Percentiles rank a stretch among this genome's conserved stretches.
phyloP scores from a whole-genome alignment of 202 grass and related monocot species.

The Dendrocalamus latiflorus region DNA sequence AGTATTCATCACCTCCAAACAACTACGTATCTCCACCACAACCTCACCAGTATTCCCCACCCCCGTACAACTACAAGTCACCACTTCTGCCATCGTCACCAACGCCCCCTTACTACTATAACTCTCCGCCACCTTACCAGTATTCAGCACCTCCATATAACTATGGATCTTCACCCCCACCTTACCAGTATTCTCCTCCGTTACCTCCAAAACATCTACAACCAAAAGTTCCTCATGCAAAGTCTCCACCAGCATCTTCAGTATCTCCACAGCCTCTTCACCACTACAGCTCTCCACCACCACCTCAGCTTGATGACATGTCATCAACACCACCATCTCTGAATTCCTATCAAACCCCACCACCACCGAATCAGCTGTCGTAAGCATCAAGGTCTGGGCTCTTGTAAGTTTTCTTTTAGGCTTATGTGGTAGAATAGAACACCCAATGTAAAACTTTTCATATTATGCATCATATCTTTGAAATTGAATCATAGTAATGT shows the following conservation, averaged over 20 bases:
- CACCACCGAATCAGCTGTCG: slow-evolving; percentile 19
- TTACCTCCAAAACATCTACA: slow-evolving; percentile 20
- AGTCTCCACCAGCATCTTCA: slow-evolving; percentile 19
- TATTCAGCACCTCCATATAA: slow-evolving; percentile 26
- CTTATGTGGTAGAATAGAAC: neutral
- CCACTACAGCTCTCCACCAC: slow-evolving; percentile 30
- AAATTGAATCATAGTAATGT: neutral
- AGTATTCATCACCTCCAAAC: slow-evolving; percentile 12
- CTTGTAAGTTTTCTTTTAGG: slow-evolving; percentile 2
- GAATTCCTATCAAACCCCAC: slow-evolving; percentile 4
- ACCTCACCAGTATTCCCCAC: slow-evolving; percentile 28
- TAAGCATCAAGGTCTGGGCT: neutral
- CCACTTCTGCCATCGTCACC: slow-evolving; percentile 37
- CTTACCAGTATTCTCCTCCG: slow-evolving; percentile 29
- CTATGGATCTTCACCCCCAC: slow-evolving; percentile 29
- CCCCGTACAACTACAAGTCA: slow-evolving; percentile 26
- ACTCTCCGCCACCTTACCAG: slow-evolving; percentile 32
- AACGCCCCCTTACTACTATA: neutral
- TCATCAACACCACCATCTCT: slow-evolving; percentile 5
- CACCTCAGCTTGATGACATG: neutral
- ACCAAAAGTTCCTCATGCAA: slow-evolving; percentile 12
- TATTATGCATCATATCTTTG: neutral
- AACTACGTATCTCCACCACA: slow-evolving; percentile 27
- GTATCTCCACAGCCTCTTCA: slow-evolving; percentile 30
- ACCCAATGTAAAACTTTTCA: neutral